A percentile compares a stretch with the other conserved stretches of the same genome.
Evolutionary conservation across 2,329 filamentous ascomycete genomes (phyloP).

Genomic region (Lecanicillium sp.): DNA sequence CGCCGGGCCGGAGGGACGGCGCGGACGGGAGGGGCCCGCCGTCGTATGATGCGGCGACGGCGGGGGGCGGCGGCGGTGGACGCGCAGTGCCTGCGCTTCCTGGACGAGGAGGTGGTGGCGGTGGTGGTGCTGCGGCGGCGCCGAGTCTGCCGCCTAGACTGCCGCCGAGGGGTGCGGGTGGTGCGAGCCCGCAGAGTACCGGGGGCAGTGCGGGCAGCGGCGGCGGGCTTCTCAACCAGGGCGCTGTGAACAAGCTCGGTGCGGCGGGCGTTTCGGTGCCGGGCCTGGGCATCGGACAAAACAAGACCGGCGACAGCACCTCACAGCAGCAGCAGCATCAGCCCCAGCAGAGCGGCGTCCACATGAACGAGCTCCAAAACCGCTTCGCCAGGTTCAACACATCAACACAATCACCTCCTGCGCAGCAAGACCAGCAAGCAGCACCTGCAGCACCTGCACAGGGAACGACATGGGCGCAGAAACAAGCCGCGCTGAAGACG

Average conservation of each 20-base stretch:
- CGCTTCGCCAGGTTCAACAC: slow-evolving; percentile 54
- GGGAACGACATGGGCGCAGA: slow-evolving; percentile 59
- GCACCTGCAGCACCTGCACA: slow-evolving; percentile 27
- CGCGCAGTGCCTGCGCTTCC: slow-evolving; percentile 12
- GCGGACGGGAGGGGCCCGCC: slow-evolving; percentile 28
- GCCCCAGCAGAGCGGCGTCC: slow-evolving; percentile 25
- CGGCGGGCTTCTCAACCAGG: slow-evolving; percentile 40
- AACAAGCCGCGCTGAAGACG: slow-evolving; percentile 57
- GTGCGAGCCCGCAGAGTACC: slow-evolving; percentile 25
- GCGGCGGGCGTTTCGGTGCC: slow-evolving; percentile 74
- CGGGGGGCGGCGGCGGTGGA: slow-evolving; percentile 21
- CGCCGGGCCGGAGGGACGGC: slow-evolving; percentile 52
- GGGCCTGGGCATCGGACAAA: slow-evolving; percentile 62
- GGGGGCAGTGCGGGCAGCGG: slow-evolving; percentile 18
- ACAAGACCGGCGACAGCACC: slow-evolving; percentile 24
- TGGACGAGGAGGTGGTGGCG: slow-evolving; percentile 13
- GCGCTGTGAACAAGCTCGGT: slow-evolving; percentile 60
- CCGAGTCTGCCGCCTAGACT: slow-evolving; percentile 68
- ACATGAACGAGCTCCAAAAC: slow-evolving; percentile 61
- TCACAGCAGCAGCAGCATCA: slow-evolving; percentile 20
- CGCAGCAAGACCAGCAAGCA: slow-evolving; percentile 15
- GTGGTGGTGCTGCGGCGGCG: slow-evolving; percentile 30
- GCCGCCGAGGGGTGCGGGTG: slow-evolving; percentile 40
- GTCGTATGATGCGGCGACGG: slow-evolving; percentile 26
- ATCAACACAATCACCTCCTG: slow-evolving; percentile 13